Evolutionary conservation across 495 filamentous ascomycete species (phyloP).

Genomic region (Aspergillus indologenus): DNA sequence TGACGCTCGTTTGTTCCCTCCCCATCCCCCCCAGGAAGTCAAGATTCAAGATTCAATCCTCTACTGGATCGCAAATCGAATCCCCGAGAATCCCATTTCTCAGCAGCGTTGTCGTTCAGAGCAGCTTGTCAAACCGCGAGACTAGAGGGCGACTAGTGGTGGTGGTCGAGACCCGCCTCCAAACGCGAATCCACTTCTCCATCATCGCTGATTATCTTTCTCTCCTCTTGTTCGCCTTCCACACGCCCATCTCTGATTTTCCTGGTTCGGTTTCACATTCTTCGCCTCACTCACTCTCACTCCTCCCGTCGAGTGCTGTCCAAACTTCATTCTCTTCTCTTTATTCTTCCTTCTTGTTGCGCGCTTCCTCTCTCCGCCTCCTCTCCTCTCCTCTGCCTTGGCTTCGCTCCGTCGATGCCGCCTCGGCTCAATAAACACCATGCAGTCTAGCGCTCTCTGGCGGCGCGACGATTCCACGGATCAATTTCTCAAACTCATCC

Average conservation of each 20-base stretch:
- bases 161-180: not conserved
- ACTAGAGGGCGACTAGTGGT: not conserved
- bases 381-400: constrained; percentile 11
- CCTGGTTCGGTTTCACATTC: constrained; percentile 2
- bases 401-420: constrained; percentile 25
- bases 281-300: constrained; percentile 2
- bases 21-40: not conserved
- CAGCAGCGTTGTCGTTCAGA: not conserved
- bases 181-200: not conserved
- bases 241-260: constrained; percentile 4
- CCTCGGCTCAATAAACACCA: constrained; percentile 23
- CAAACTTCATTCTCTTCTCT: constrained; percentile 12
- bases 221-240: constrained; percentile 19
- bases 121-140: not conserved
- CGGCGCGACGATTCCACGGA: constrained; percentile 29
- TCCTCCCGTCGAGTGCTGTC: constrained; percentile 10
- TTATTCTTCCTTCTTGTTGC: constrained; percentile 13
- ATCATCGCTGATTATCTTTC: constrained; percentile 6
- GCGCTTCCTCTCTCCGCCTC: constrained; percentile 5
- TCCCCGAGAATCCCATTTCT: not conserved
- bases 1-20: not conserved
- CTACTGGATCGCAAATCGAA: not conserved
- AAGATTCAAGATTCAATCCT: not conserved
- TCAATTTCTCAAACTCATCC: constrained; percentile 46
- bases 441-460: constrained; percentile 29